Base-by-base conservation (phyloP, 148 eudicot genomes). In the Cornus controversa region DNA sequence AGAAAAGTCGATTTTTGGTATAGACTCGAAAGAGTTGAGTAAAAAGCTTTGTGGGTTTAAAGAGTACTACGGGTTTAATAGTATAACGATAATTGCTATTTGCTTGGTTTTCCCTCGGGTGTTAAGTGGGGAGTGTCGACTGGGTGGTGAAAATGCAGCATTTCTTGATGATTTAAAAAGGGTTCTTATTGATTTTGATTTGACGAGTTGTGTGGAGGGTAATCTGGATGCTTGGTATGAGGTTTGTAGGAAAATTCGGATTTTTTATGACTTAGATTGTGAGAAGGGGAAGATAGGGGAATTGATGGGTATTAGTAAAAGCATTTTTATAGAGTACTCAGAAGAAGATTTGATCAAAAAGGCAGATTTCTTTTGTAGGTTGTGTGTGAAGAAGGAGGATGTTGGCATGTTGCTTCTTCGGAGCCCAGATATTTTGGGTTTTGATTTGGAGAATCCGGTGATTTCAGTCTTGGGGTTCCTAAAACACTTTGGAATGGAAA, bases 181-280 rank as follows among this genome's bases (percentile, higher is more conserved):
- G 77, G 79, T 91, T 77, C 79, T 91, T 29, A n/a, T 89, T 75
- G 90, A 89, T 77, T 79, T 73, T 70, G 87, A 80, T 84, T 82
- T 87, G 77, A 80, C 16, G 76, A 69, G 73, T 69, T 79, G 15
- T 62, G 67, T 78, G n/a, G 86, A 79, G 50, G 79, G 80, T 1
- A 82, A 79, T 82, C 87, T 87, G 78, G 88, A 87, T 85, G 74
- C 79, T 80, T 84, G 90, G 87, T 75, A 73, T 72, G 87, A 80
- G 60, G 72, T 89, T 72, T 90, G 91, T 79, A 80, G 80, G 70
- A 93, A 91, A 72, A 60, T 90, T 53, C 31, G 75, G 84, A 42
- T 89, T 50, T 91, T 91, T 78, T 93, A 93, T 31, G 87, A 86
- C 36, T 79, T 93, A 78, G 94, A 90, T 78, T 85, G 92, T 76